phyloP scores from a whole-genome alignment of 2,329 filamentous ascomycete genomes.

The Trichoderma sp. region DNA sequence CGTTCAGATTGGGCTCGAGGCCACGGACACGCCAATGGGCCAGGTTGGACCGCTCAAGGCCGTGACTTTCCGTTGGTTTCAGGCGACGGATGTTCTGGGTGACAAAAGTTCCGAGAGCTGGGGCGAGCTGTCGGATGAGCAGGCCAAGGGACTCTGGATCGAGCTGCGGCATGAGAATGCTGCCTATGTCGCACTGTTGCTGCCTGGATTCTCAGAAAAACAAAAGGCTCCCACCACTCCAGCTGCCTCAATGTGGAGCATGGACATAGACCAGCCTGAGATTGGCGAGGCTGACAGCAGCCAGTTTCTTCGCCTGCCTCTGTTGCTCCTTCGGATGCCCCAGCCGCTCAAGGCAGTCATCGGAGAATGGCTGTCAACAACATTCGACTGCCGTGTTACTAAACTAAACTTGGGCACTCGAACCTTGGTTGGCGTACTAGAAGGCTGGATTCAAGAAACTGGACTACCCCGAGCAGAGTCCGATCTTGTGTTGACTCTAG shows the following conservation, averaged over 20 bases:
- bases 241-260: slow-evolving; percentile 25
- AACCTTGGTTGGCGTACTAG: slow-evolving; percentile 52
- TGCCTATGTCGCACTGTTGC: slow-evolving; percentile 51
- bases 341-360: slow-evolving; percentile 51
- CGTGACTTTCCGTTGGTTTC: slow-evolving; percentile 52
- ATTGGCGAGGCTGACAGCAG: slow-evolving; percentile 22
- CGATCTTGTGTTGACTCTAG: slow-evolving; percentile 54
- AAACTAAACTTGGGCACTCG: slow-evolving; percentile 52
- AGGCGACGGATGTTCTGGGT: slow-evolving; percentile 35
- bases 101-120: slow-evolving; percentile 28
- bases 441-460: slow-evolving; percentile 50
- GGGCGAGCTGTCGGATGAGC: slow-evolving; percentile 27
- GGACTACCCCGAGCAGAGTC: slow-evolving; percentile 38
- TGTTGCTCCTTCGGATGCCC: slow-evolving; percentile 59
- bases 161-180: slow-evolving; percentile 56
- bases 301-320: slow-evolving; percentile 50
- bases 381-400: slow-evolving; percentile 59
- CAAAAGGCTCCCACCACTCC: not conserved
- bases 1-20: slow-evolving; percentile 53
- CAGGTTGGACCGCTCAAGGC: slow-evolving; percentile 46
- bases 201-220: slow-evolving; percentile 41
- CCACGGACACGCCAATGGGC: slow-evolving; percentile 42
- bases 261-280: slow-evolving; percentile 25
- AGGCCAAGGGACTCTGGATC: slow-evolving; percentile 44
- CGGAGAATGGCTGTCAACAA: slow-evolving; percentile 52